phyloP scores from a whole-genome alignment of 2,329 filamentous ascomycete genomes.

The Apiospora koreana region DNA sequence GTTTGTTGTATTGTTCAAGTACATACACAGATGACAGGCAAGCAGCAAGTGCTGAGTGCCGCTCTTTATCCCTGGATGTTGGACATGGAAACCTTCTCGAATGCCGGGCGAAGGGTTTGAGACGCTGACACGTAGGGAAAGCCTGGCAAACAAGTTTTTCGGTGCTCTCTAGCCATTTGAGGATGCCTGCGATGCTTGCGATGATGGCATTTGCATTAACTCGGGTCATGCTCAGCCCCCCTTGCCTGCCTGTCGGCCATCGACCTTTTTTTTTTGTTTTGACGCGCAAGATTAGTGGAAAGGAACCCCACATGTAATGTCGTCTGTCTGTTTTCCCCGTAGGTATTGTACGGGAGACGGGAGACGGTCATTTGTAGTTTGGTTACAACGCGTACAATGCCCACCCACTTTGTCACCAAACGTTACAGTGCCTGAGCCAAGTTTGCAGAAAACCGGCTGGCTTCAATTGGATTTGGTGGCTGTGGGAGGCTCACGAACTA shows the following conservation, averaged over 20 bases:
- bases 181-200: neutral
- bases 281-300: constrained; percentile 2
- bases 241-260: neutral
- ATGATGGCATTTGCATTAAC: neutral
- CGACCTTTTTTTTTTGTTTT: neutral
- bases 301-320: neutral
- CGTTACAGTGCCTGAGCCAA: neutral
- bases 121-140: neutral
- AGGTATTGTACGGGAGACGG: neutral
- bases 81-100: neutral
- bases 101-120: neutral
- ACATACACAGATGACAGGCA: too few relatives aligned
- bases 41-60: neutral
- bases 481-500: neutral
- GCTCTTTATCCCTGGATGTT: neutral
- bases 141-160: constrained; percentile 4
- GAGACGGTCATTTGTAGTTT: too few relatives aligned
- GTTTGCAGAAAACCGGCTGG: neutral
- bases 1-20: too few relatives aligned
- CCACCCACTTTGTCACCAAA: constrained; percentile 1
- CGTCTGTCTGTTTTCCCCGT: neutral
- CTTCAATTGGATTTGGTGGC: neutral
- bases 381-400: too few relatives aligned
- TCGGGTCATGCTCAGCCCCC: neutral
- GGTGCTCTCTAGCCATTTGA: neutral